A percentile compares a stretch with the other conserved stretches of the same genome.
Conservation (phyloP, 768 basidiomycete genomes). For the Strobilomyces dryophilus region DNA sequence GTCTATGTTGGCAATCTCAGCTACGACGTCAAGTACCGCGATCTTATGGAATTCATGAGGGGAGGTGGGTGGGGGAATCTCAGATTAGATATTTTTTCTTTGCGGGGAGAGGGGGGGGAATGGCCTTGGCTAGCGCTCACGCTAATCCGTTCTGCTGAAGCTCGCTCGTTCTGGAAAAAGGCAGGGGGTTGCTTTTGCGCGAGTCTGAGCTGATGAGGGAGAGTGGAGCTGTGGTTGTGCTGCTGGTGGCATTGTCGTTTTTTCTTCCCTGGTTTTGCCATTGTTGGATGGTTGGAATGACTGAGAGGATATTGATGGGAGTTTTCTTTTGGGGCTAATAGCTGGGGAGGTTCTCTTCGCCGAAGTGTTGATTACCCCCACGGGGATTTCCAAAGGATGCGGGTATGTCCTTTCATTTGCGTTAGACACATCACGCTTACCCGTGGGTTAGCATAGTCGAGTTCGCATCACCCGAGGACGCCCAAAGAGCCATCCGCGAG, state of each 20-base stretch:
- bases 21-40: constrained; percentile 98
- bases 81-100: constrained; percentile 52
- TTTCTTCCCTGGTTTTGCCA: constrained; percentile 38
- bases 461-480: constrained; percentile 84
- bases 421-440: constrained; percentile 7
- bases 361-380: constrained; percentile 97
- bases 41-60: constrained; percentile 99
- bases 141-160: constrained; percentile 34
- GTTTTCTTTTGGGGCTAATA: constrained; percentile 87
- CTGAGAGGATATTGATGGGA: constrained; percentile 91
- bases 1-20: constrained; percentile 99
- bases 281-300: constrained; percentile 50
- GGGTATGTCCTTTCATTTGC: constrained; percentile 59
- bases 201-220: constrained; percentile 36
- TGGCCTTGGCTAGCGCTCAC: constrained; percentile 26
- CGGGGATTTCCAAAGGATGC: constrained; percentile 97
- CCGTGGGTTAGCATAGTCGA: constrained; percentile 79
- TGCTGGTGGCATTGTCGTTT: constrained; percentile 38
- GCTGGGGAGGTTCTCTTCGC: constrained; percentile 99
- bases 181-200: constrained; percentile 28
- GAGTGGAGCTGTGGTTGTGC: constrained; percentile 28
- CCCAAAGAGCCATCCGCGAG: constrained; percentile 85
- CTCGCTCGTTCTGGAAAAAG: constrained; percentile 33
- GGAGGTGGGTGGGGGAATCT: constrained; percentile 96
- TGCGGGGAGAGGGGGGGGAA: constrained; percentile 32